Conservation (phyloP, 331 rosid species). For the Stylosanthes scabra region DNA sequence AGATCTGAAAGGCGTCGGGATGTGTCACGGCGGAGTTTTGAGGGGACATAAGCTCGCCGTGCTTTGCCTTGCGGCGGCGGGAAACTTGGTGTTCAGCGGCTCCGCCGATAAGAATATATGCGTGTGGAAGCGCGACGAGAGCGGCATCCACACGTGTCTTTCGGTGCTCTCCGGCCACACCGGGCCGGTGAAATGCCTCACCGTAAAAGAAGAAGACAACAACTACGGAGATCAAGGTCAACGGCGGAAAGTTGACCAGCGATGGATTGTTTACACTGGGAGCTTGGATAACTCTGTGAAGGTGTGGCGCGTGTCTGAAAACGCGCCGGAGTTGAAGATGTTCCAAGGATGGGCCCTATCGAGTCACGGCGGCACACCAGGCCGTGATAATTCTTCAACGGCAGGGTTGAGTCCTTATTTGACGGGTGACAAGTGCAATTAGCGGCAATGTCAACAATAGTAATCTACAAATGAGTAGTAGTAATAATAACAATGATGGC, state of each 20-base stretch:
- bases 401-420: constrained; percentile 17
- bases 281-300: constrained; percentile 87
- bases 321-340: constrained; percentile 51
- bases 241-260: background rate
- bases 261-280: constrained; percentile 87
- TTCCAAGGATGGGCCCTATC: background rate
- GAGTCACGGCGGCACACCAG: background rate
- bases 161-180: constrained; percentile 79
- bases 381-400: constrained; percentile 1
- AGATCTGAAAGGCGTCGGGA: constrained; percentile 33
- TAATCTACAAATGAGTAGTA: background rate
- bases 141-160: constrained; percentile 68
- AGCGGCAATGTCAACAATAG: background rate
- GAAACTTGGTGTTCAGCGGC: constrained; percentile 77
- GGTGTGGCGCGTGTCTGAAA: constrained; percentile 86
- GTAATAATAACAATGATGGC: background rate
- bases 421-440: background rate
- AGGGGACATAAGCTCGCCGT: constrained; percentile 86
- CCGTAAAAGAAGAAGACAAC: constrained; percentile 50
- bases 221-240: background rate
- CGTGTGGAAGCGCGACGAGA: constrained; percentile 75
- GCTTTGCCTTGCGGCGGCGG: constrained; percentile 69
- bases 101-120: constrained; percentile 85
- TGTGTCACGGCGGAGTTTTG: constrained; percentile 63
- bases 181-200: constrained; percentile 89